Evolutionary conservation across 257 asterid genomes (phyloP).

Genomic region (Nicotiana tomentosiformis): DNA sequence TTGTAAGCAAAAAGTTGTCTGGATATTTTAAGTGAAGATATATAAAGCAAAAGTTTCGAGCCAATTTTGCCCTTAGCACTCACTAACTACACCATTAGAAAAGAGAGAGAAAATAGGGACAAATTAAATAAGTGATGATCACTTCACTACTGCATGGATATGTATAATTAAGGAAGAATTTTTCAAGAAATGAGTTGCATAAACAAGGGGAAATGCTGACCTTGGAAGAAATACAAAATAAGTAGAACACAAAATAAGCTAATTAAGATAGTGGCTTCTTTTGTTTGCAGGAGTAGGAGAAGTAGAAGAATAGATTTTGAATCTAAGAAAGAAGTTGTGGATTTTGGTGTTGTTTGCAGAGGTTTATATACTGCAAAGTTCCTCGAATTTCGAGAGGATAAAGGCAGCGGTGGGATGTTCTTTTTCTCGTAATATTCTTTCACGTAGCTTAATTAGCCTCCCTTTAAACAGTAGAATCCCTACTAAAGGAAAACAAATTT

Average conservation of each 20-base stretch:
- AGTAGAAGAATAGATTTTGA: conserved; percentile 8
- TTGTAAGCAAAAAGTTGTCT: background rate
- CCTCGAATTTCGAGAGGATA: conserved; percentile 47
- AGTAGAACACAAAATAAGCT: background rate
- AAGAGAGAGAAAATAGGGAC: background rate
- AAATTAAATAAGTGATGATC: background rate
- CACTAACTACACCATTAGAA: background rate
- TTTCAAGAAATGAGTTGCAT: background rate
- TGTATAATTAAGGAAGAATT: background rate
- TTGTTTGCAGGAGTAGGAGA: background rate
- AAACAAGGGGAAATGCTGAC: background rate
- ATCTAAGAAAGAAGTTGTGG: conserved; percentile 24
- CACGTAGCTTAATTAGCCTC: conserved; percentile 19
- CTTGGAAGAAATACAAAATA: background rate
- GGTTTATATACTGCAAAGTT: conserved; percentile 45
- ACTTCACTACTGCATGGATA: no score
- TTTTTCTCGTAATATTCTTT: conserved; percentile 15
- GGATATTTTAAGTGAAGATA: background rate
- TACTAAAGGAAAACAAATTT: background rate
- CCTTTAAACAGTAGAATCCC: conserved; percentile 9
- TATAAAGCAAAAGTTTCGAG: background rate
- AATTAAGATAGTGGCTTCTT: background rate
- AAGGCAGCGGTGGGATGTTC: conserved; percentile 23
- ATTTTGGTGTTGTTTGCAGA: conserved; percentile 24
- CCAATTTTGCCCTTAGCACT: background rate